Conservation (phyloP, 129 eudicot species). For the Artemisia argyi region DNA sequence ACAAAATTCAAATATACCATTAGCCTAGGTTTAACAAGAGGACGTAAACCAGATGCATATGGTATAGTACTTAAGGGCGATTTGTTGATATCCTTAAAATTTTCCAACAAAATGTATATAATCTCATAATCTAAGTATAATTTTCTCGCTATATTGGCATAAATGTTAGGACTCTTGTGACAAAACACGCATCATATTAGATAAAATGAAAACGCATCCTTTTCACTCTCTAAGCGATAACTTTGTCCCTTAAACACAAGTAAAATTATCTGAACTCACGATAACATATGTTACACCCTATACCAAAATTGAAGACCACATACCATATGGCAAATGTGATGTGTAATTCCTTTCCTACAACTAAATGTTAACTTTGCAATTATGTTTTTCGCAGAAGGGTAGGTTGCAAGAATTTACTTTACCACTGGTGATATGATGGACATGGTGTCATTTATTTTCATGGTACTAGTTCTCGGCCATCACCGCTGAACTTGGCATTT, state of each 20-base stretch:
- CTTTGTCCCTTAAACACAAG: neutral
- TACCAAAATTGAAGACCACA: neutral
- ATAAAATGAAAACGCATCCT: no score
- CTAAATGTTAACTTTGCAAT: conserved; percentile 10
- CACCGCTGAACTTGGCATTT: neutral
- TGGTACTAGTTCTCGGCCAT: conserved; percentile 8
- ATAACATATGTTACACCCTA: neutral
- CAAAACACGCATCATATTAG: no score
- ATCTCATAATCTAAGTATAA: no score
- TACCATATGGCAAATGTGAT: neutral
- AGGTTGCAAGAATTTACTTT: conserved; percentile 19
- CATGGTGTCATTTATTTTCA: neutral
- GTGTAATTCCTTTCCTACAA: neutral
- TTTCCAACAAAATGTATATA: no score
- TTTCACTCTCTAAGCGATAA: no score
- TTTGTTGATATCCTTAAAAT: no score
- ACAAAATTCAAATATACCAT: no score
- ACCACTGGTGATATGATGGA: neutral
- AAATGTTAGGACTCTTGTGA: no score
- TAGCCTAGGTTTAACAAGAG: no score
- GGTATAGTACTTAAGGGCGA: no score
- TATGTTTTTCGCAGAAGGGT: conserved; percentile 23
- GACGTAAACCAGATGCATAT: no score
- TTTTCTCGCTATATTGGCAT: no score
- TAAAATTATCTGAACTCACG: neutral